Conservation (phyloP, 371 early-diverging fungal genomes). For the Catenaria anguillulae region DNA sequence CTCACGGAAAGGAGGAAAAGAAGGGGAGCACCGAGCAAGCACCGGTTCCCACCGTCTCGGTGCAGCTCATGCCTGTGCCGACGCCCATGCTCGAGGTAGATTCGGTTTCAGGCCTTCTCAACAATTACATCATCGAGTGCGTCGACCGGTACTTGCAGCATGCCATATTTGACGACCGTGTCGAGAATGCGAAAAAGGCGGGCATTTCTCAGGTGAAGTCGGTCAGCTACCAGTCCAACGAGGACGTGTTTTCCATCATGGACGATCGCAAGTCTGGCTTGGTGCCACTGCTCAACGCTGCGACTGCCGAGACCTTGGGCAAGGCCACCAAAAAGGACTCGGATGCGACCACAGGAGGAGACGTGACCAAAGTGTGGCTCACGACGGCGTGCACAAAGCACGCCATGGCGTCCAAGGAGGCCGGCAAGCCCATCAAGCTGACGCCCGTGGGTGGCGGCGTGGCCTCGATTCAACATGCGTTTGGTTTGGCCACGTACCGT, state of each 20-base stretch:
- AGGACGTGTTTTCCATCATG: not conserved
- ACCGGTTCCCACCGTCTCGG: not conserved
- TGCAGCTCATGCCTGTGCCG: not conserved
- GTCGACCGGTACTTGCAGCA: conserved; percentile 52
- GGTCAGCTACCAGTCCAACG: not conserved
- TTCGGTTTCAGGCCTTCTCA: conserved; percentile 60
- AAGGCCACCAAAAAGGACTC: not conserved
- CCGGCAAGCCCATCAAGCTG: not conserved
- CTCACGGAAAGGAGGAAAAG: conserved; percentile 14
- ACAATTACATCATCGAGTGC: conserved; percentile 72
- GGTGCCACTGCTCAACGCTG: not conserved
- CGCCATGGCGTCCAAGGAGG: not conserved
- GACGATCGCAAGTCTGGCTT: not conserved
- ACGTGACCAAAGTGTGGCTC: not conserved
- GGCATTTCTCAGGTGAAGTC: not conserved
- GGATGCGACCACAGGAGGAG: not conserved
- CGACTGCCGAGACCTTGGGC: not conserved
- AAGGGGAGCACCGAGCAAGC: not conserved
- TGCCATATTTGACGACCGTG: conserved; percentile 47
- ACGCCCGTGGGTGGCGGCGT: conserved; percentile 7
- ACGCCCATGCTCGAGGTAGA: conserved; percentile 5
- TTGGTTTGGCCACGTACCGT: conserved; percentile 50
- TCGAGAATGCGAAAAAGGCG: conserved; percentile 15
- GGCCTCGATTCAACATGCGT: conserved; percentile 62
- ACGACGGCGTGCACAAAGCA: not conserved